Conservation (phyloP, 768 basidiomycete species). For the Lactifluus pinguis region DNA sequence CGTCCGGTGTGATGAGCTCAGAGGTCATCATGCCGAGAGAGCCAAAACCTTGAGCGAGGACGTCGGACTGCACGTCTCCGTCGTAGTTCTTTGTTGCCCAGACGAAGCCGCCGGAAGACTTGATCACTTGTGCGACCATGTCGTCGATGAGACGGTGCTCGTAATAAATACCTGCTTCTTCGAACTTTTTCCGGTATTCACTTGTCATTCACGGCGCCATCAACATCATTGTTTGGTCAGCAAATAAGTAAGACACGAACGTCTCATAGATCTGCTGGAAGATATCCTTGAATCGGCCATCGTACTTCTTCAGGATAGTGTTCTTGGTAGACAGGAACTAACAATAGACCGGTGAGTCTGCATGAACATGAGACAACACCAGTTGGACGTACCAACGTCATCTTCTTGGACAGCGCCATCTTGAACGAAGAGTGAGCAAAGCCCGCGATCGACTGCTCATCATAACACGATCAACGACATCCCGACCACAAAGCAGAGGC, state of each 20-base stretch:
- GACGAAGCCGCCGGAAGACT: conserved; percentile 81
- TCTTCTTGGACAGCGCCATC: conserved; percentile 78
- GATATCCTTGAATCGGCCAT: conserved; percentile 98
- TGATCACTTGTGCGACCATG: conserved; percentile 98
- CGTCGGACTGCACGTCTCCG: conserved; percentile 68
- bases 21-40: conserved; percentile 97
- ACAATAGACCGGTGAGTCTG: not conserved
- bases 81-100: conserved; percentile 64
- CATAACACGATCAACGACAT: not conserved
- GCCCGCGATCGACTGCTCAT: conserved; percentile 69
- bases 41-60: conserved; percentile 97
- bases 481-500: not conserved
- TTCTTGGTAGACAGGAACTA: conserved; percentile 98
- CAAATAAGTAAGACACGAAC: conserved; percentile 26
- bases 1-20: conserved; percentile 92
- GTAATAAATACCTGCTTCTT: conserved; percentile 69
- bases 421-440: conserved; percentile 99
- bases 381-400: conserved; percentile 46
- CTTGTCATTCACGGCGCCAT: conserved; percentile 24
- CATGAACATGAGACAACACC: not conserved
- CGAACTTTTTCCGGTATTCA: conserved; percentile 63
- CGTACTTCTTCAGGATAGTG: conserved; percentile 95
- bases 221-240: not conserved
- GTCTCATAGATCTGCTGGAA: conserved; percentile 93
- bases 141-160: conserved; percentile 97